Conservation (phyloP, 768 basidiomycete genomes). For the Mycena rebaudengoi region DNA sequence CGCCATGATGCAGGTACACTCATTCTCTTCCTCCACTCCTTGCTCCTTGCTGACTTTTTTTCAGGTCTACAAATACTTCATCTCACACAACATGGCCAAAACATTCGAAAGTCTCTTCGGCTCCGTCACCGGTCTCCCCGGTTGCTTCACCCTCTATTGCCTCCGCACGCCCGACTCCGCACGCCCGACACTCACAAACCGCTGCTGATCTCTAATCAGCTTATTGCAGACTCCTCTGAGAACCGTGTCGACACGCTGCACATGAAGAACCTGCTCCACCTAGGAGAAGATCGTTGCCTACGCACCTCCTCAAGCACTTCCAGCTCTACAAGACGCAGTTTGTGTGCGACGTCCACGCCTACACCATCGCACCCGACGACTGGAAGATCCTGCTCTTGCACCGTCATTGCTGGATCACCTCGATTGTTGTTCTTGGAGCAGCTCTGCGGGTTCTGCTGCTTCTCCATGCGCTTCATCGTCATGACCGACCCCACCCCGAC, state of each 20-base stretch:
- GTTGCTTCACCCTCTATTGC: constrained; percentile 98
- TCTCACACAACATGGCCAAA: constrained; percentile 98
- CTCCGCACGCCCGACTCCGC: no score
- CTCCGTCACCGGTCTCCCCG: constrained; percentile 97
- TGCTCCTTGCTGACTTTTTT: background rate
- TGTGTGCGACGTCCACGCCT: constrained; percentile 92
- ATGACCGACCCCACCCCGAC: constrained; percentile 95
- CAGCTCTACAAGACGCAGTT: constrained; percentile 94
- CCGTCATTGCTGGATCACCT: constrained; percentile 99
- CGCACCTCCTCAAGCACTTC: constrained; percentile 95
- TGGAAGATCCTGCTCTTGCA: constrained; percentile 95
- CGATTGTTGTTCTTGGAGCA: constrained; percentile 95
- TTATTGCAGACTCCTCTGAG: constrained; percentile 93
- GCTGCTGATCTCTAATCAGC: constrained; percentile 87
- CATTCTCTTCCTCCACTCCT: background rate
- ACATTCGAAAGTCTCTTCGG: constrained; percentile 97
- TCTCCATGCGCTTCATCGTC: constrained; percentile 98
- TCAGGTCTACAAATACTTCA: constrained; percentile 98
- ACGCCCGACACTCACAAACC: constrained; percentile 97
- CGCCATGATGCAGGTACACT: constrained; percentile 92
- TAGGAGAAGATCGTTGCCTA: constrained; percentile 99
- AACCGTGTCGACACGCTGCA: constrained; percentile 97
- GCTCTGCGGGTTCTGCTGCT: constrained; percentile 97
- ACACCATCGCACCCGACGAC: constrained; percentile 94
- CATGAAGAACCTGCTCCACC: constrained; percentile 97